Percentiles rank a stretch among this genome's conserved stretches.
phyloP scores from a whole-genome alignment of 2,329 filamentous ascomycete genomes.

The Xylaria sp. region DNA sequence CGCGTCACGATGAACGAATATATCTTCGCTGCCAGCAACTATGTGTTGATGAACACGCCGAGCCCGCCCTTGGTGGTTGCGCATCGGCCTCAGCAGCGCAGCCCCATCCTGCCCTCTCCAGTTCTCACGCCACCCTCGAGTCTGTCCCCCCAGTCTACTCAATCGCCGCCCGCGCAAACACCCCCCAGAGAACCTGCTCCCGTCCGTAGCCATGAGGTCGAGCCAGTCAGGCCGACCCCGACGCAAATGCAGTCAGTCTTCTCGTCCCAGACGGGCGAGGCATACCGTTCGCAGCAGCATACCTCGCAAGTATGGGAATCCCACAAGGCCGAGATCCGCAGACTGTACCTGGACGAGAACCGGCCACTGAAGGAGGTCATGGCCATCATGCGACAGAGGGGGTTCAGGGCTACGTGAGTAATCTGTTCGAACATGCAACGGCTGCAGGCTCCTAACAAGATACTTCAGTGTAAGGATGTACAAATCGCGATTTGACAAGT shows the following conservation, averaged over 20 bases:
- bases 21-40: constrained; percentile 32
- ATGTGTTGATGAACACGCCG: constrained; percentile 26
- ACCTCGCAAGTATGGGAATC: constrained; percentile 50
- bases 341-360: constrained; percentile 55
- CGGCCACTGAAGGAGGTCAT: constrained; percentile 60
- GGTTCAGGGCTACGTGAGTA: constrained; percentile 55
- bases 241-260: constrained; percentile 40
- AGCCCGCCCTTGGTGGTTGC: constrained; percentile 33
- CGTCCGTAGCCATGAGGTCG: constrained; percentile 28
- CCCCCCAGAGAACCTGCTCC: constrained; percentile 28
- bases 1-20: constrained; percentile 34
- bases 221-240: constrained; percentile 32
- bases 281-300: constrained; percentile 41
- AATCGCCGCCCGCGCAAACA: constrained; percentile 30
- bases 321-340: constrained; percentile 52
- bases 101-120: constrained; percentile 28
- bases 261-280: constrained; percentile 40
- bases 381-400: constrained; percentile 55
- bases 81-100: constrained; percentile 31
- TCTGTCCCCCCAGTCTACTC: constrained; percentile 32
- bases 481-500: constrained; percentile 61
- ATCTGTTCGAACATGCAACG: constrained; percentile 2
- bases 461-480: constrained; percentile 57
- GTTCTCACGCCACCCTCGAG: constrained; percentile 26
- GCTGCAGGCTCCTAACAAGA: constrained; percentile 28